phyloP scores from a whole-genome alignment of 2,329 filamentous ascomycete species.

The Arachnopeziza araneosa region DNA sequence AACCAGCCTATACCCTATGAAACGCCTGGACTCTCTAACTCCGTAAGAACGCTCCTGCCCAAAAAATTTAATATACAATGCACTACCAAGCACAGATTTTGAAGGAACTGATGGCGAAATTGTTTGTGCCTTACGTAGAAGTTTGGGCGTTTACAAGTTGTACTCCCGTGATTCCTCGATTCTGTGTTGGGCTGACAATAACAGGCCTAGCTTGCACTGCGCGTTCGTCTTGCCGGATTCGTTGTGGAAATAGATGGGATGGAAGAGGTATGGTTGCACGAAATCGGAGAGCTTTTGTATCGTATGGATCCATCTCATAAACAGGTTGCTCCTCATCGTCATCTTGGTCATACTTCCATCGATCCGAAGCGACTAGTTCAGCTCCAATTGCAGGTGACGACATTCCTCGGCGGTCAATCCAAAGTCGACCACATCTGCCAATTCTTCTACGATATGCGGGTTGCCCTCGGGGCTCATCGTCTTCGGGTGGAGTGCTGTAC shows the following conservation, averaged over 20 bases:
- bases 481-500: constrained; percentile 25
- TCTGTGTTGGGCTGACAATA: constrained; percentile 18
- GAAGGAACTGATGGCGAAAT: not conserved
- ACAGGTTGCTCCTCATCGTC: constrained; percentile 71
- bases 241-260: constrained; percentile 24
- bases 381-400: constrained; percentile 43
- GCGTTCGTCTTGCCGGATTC: constrained; percentile 20
- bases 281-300: constrained; percentile 54
- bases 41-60: not conserved
- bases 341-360: constrained; percentile 84
- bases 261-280: constrained; percentile 39
- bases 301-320: constrained; percentile 71
- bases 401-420: constrained; percentile 79
- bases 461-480: constrained; percentile 26
- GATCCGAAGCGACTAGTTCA: constrained; percentile 49
- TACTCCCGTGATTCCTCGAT: constrained; percentile 16
- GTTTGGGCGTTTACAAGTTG: constrained; percentile 6
- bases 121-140: not conserved
- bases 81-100: not conserved
- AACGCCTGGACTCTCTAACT: not conserved
- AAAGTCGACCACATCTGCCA: constrained; percentile 76
- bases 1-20: not conserved
- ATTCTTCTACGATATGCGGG: constrained; percentile 78
- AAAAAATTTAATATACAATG: not conserved
- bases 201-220: constrained; percentile 10